Evolutionary conservation across 2,329 filamentous ascomycete species (phyloP).

Genomic region (Aspergillus udagawae): DNA sequence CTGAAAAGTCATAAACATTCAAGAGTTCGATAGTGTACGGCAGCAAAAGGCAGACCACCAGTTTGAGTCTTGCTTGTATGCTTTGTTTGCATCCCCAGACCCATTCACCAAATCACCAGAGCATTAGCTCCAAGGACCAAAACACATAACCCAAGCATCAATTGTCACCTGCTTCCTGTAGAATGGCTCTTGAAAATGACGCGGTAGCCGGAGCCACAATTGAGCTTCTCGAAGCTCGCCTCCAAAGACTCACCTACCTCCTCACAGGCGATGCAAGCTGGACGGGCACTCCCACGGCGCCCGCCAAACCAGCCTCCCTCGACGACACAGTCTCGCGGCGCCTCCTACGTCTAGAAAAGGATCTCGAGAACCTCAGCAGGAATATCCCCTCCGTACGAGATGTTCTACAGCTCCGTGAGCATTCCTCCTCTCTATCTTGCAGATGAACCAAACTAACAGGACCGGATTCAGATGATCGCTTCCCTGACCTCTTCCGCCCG

Average conservation of each 20-base stretch:
- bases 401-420: conserved; percentile 40
- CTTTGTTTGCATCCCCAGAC: neutral
- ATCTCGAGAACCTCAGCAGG: conserved; percentile 35
- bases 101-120: neutral
- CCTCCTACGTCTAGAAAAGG: conserved; percentile 35
- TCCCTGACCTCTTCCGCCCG: conserved; percentile 40
- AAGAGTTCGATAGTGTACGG: neutral
- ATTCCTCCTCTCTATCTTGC: neutral
- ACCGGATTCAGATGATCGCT: conserved; percentile 29
- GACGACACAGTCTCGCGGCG: conserved; percentile 39
- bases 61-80: neutral
- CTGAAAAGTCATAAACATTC: neutral
- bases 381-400: conserved; percentile 39
- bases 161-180: neutral
- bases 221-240: conserved; percentile 42
- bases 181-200: conserved; percentile 33
- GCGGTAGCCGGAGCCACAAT: conserved; percentile 38
- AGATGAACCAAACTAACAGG: neutral
- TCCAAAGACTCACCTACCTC: conserved; percentile 43
- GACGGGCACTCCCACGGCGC: conserved; percentile 34
- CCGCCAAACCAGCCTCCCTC: conserved; percentile 29
- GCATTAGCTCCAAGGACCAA: conserved; percentile 5
- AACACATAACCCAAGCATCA: neutral
- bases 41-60: neutral
- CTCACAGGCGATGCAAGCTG: conserved; percentile 40